Percentiles rank a stretch among this genome's conserved stretches.
phyloP scores from a whole-genome alignment of 257 asterid genomes.

The Jacaranda copaia region DNA sequence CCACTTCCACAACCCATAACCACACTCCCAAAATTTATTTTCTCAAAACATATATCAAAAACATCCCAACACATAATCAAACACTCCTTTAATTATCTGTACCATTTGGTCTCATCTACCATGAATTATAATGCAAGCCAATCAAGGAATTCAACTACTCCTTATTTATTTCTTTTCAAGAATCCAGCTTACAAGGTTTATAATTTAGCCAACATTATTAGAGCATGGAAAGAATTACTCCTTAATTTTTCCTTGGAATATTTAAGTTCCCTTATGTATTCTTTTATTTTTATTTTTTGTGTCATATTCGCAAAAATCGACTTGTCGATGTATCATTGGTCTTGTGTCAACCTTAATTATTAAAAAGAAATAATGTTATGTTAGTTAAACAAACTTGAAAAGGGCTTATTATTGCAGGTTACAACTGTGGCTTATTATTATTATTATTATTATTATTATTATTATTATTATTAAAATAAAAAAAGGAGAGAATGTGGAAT shows the following conservation, averaged over 20 bases:
- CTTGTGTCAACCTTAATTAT: neutral
- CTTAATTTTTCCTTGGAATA: neutral
- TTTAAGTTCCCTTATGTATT: neutral
- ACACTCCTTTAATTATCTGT: too few species aligned
- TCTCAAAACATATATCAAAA: too few species aligned
- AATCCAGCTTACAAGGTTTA: constrained; percentile 19
- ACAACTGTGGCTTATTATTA: constrained; percentile 26
- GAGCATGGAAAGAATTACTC: neutral
- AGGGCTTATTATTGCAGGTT: constrained; percentile 29
- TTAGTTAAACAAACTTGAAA: neutral
- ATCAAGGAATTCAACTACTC: constrained; percentile 27
- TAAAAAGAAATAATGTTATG: neutral
- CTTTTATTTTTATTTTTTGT: neutral
- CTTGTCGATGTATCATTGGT: neutral
- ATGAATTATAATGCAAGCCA: neutral
- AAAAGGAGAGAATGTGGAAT: constrained; percentile 30
- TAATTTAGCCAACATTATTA: neutral
- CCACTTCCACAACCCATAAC: too few species aligned
- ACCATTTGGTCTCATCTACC: neutral
- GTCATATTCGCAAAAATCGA: neutral
- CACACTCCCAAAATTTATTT: too few species aligned
- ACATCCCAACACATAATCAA: too few species aligned
- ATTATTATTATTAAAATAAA: neutral
- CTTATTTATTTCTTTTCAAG: neutral
- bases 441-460: too few species aligned